Conservation (phyloP, 495 filamentous ascomycete genomes). For the Podospora fimiseda region DNA sequence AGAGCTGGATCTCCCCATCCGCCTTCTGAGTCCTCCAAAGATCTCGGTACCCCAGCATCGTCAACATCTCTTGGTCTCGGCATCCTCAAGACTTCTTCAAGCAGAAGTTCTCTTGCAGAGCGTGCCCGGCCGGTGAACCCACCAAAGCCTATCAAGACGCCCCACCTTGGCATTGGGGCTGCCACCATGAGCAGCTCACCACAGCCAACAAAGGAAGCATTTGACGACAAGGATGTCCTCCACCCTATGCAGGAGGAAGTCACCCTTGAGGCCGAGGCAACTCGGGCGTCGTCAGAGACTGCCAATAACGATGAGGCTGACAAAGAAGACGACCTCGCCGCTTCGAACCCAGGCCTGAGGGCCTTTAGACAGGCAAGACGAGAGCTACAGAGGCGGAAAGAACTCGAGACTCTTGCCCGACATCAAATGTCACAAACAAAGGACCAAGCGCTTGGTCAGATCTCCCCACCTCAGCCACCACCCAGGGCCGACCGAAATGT, state of each 20-base stretch:
- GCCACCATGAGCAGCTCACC: conserved; percentile 47
- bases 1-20: conserved; percentile 49
- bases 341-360: conserved; percentile 37
- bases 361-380: conserved; percentile 48
- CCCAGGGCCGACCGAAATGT: conserved; percentile 24
- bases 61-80: conserved; percentile 60
- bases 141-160: conserved; percentile 65
- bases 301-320: neutral
- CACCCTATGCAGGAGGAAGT: conserved; percentile 29
- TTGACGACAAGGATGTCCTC: conserved; percentile 26
- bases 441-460: conserved; percentile 17
- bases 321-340: conserved; percentile 26
- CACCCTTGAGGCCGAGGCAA: conserved; percentile 37
- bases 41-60: conserved; percentile 38
- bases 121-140: conserved; percentile 32
- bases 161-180: conserved; percentile 58
- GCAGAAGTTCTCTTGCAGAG: conserved; percentile 53
- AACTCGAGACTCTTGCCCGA: conserved; percentile 35
- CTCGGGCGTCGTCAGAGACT: neutral
- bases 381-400: conserved; percentile 47
- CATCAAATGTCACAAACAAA: conserved; percentile 23
- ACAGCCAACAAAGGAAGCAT: conserved; percentile 32
- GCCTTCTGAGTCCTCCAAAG: conserved; percentile 30
- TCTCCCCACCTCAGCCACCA: conserved; percentile 20
- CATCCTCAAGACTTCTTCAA: conserved; percentile 61